Evolutionary conservation across 106 monocot genomes (phyloP), one percentile per base, ranked within the genome.

Genomic region (Phalaenopsis equestris): DNA sequence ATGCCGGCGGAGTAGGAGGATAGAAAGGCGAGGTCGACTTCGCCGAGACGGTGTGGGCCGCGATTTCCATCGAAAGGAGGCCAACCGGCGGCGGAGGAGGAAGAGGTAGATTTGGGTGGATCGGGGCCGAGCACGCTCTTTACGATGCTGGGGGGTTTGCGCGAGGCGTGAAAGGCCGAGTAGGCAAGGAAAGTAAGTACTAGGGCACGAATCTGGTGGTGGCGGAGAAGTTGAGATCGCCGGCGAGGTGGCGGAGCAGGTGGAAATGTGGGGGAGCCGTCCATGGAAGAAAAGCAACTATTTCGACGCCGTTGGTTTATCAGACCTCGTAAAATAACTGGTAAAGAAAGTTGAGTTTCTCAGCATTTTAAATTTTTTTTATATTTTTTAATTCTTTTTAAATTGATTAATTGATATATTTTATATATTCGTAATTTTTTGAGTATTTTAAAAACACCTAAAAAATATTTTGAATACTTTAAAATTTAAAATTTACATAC

Each of bases 81-180:
- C 90, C 90, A 94, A 21, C 87, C 90, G 55, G 45, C 30, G 75
- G 65, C 65, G 47, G 72, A 24, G 57, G 80, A 18, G 16, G 30
- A 30, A 30, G 82, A 17, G 49, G 49, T 19, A 15, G 78, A 36
- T 45, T 77, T 42, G 12, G 58, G 9, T 67, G 78, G 58, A 47
- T 85, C 79, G 23, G 91, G 80, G 81, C 76, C 82, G 52, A 98
- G 90, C 80, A 88, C 81, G 79, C 84, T 81, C 81, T 98, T 98
- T 79, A 92, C 92, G 83, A 98, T 94, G 92, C 89, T 91, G n/a
- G 90, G 94, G 64, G 98, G 94, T 81, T 98, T 98, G 76, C 98
- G 92, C 52, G 98, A 92, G 79, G 92, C 94, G 78, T 98, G 98
- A 89, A 92, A 98, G 79, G 98, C 77, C 19, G 90, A 89, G 83